Conservation (phyloP, 73 alveolate species). For the Effrenium voratum region DNA sequence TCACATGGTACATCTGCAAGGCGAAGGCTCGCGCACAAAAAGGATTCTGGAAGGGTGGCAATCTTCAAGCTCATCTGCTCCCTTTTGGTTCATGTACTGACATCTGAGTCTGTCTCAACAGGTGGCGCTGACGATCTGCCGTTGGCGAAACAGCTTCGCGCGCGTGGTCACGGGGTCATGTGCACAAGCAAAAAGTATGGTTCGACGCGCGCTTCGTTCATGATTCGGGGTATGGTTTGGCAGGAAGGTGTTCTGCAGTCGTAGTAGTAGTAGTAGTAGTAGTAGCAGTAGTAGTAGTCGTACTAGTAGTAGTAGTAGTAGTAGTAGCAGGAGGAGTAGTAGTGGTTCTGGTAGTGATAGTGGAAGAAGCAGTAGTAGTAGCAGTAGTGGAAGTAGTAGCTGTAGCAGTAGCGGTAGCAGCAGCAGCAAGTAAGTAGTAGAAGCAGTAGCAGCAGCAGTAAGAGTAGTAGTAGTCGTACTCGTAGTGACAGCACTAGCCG, state of each 20-base stretch:
- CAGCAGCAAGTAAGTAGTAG: background rate
- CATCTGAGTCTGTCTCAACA: too few relatives aligned
- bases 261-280: background rate
- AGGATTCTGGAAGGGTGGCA: too few relatives aligned
- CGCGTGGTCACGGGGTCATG: background rate
- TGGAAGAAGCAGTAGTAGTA: background rate
- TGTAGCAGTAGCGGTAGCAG: background rate
- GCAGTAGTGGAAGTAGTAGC: background rate
- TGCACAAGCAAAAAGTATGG: background rate
- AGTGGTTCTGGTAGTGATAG: background rate
- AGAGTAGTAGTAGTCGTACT: background rate
- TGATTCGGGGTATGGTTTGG: background rate
- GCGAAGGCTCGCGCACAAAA: too few relatives aligned
- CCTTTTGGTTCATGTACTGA: too few relatives aligned
- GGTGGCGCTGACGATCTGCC: too few relatives aligned
- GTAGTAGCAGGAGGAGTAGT: background rate
- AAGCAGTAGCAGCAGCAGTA: background rate
- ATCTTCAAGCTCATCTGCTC: too few relatives aligned
- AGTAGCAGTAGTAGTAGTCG: background rate
- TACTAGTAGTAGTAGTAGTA: too few relatives aligned
- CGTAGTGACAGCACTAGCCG: background rate
- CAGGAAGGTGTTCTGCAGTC: background rate
- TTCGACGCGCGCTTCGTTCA: background rate
- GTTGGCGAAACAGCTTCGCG: too few relatives aligned
- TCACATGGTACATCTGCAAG: too few relatives aligned